phyloP scores from a whole-genome alignment of 2,329 filamentous ascomycete species.

The Paecilomyces fulvus region DNA sequence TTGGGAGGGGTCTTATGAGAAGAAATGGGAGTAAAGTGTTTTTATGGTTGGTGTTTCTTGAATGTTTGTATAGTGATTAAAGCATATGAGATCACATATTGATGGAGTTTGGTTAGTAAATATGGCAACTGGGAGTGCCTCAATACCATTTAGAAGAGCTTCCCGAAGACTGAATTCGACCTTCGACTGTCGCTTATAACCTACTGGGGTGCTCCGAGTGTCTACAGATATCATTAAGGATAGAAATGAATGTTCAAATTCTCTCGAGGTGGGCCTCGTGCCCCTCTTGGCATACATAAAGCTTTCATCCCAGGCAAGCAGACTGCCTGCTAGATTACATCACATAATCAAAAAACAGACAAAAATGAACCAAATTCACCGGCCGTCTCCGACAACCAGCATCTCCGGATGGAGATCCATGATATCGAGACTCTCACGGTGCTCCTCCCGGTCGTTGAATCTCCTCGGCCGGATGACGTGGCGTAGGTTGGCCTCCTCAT shows the following conservation, averaged over 20 bases:
- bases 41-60: background rate
- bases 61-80: no score
- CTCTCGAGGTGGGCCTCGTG: background rate
- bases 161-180: background rate
- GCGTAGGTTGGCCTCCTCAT: background rate
- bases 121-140: background rate
- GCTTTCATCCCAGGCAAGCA: background rate
- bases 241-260: background rate
- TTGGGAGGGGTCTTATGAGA: slow-evolving; percentile 42
- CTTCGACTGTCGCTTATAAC: no score
- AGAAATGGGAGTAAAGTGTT: slow-evolving; percentile 22
- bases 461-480: background rate
- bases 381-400: background rate
- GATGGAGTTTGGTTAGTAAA: no score
- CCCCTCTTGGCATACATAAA: background rate
- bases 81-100: no score
- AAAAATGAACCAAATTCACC: background rate
- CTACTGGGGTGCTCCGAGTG: background rate
- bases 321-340: background rate
- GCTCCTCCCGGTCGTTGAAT: background rate
- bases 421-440: background rate
- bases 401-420: background rate
- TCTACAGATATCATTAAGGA: background rate
- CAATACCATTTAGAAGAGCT: background rate
- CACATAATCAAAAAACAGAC: background rate